A percentile compares a stretch with the other conserved stretches of the same genome.
These are phyloP conservation scores for Thalia dealbata DNA, from an alignment of 176 grass and related monocot species.

Conservation along the genomic window DNA sequence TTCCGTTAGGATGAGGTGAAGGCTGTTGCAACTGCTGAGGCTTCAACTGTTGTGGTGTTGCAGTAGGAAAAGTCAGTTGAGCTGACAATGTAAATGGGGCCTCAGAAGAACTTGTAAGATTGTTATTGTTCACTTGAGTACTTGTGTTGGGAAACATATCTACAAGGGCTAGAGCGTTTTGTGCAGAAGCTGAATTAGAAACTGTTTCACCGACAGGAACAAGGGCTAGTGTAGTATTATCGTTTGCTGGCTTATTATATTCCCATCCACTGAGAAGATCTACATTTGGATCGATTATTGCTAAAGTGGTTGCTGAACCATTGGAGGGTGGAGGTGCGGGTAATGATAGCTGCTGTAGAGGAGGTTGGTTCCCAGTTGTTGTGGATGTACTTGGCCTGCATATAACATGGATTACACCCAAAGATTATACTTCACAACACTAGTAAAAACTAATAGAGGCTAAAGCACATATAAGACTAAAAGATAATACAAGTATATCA, in stretches of 20 bases:
- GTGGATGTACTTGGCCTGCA: slow-evolving; percentile 37
- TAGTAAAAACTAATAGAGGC: too few species aligned
- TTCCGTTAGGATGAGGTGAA: slow-evolving; percentile 38
- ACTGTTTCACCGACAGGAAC: slow-evolving; percentile 44
- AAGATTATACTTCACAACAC: neutral
- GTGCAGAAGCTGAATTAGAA: slow-evolving; percentile 44
- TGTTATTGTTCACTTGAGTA: slow-evolving; percentile 37
- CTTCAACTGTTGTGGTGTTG: slow-evolving; percentile 10
- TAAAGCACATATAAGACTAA: too few species aligned
- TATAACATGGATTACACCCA: slow-evolving; percentile 5
- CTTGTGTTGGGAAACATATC: slow-evolving; percentile 76
- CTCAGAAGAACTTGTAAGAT: slow-evolving; percentile 24
- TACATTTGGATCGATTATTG: slow-evolving; percentile 36
- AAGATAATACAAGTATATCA: too few species aligned
- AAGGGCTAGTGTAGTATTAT: slow-evolving; percentile 47
- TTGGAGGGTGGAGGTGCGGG: slow-evolving; percentile 46
- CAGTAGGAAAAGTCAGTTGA: slow-evolving; percentile 33
- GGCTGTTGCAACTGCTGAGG: slow-evolving; percentile 38
- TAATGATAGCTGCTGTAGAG: slow-evolving; percentile 57
- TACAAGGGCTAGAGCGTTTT: slow-evolving; percentile 60
- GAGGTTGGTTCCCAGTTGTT: slow-evolving; percentile 38
- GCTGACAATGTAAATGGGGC: slow-evolving; percentile 30
- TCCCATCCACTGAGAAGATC: slow-evolving; percentile 82
- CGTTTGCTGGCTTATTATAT: slow-evolving; percentile 54
- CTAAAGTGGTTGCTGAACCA: slow-evolving; percentile 28